Conservation (phyloP, 371 early-diverging fungal species). For the Umbelopsis sp. region DNA sequence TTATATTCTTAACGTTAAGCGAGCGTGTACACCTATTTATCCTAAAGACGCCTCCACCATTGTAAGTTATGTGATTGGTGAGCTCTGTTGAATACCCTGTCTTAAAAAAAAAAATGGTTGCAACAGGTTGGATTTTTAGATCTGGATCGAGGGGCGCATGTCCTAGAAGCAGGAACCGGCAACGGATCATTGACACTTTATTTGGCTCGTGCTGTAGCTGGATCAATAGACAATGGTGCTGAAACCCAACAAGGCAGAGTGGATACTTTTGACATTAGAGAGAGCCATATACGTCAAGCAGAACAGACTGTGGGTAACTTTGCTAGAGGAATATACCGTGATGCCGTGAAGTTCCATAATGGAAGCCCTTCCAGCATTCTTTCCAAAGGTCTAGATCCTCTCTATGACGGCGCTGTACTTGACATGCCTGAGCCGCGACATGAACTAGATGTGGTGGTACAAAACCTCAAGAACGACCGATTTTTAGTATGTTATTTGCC, state of each 20-base stretch:
- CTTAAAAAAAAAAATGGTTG: not conserved
- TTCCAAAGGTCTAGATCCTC: not conserved
- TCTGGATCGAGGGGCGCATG: constrained; percentile 60
- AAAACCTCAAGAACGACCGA: constrained; percentile 63
- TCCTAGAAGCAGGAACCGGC: constrained; percentile 80
- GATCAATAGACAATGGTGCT: not conserved
- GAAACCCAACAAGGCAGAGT: constrained; percentile 38
- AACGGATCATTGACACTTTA: constrained; percentile 74
- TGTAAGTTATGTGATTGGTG: constrained; percentile 32
- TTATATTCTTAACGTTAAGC: constrained; percentile 59
- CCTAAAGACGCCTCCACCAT: constrained; percentile 77
- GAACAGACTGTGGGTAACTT: constrained; percentile 57
- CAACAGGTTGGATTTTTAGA: constrained; percentile 62
- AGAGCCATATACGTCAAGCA: constrained; percentile 56
- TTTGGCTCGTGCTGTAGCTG: constrained; percentile 65
- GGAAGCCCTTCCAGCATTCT: constrained; percentile 44
- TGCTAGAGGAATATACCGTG: constrained; percentile 57
- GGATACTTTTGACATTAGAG: constrained; percentile 66
- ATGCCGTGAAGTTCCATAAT: constrained; percentile 51
- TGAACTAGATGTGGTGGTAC: constrained; percentile 49
- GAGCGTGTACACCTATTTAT: constrained; percentile 75
- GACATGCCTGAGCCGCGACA: constrained; percentile 73
- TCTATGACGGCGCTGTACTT: constrained; percentile 70
- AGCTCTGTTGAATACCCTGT: not conserved
- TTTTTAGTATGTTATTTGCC: constrained; percentile 74